Percentiles rank a stretch among this genome's conserved stretches.
Evolutionary conservation across 257 asterid species (phyloP).

Genomic region (Solanum gracilifrons): DNA sequence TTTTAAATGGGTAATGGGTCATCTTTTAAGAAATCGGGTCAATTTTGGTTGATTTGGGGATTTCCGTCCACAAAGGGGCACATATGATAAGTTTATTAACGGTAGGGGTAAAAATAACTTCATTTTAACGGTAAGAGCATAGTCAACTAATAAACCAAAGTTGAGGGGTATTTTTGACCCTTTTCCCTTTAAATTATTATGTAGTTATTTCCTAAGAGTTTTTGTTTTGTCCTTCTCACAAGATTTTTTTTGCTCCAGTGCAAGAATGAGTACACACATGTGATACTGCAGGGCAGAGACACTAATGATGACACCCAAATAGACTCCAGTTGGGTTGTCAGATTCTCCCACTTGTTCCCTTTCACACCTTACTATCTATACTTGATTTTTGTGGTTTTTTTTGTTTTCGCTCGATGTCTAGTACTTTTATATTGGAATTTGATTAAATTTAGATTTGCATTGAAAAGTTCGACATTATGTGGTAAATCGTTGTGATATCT

Average conservation of each 20-base stretch:
- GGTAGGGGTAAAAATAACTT: no score
- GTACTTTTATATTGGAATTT: fast-evolving
- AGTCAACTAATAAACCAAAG: no score
- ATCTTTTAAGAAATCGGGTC: no score
- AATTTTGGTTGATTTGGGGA: no score
- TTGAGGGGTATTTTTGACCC: no score
- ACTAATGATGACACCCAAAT: neutral
- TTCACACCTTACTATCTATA: neutral
- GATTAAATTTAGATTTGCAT: neutral
- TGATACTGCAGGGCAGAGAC: neutral
- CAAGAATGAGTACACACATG: neutral
- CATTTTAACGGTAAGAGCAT: no score
- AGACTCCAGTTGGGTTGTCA: neutral
- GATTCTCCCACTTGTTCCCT: neutral
- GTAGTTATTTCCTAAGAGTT: neutral
- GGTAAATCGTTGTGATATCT: neutral
- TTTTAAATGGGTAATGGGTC: no score
- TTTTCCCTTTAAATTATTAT: neutral
- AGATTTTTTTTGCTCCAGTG: neutral
- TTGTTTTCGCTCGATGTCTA: fast-evolving
- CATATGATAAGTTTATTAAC: no score
- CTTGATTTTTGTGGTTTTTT: neutral
- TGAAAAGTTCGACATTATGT: fast-evolving
- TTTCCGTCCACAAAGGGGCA: no score
- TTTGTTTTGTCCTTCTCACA: neutral